Evolutionary conservation across 345 rosid genomes (phyloP).

Genomic region (Salix koriyanagi): DNA sequence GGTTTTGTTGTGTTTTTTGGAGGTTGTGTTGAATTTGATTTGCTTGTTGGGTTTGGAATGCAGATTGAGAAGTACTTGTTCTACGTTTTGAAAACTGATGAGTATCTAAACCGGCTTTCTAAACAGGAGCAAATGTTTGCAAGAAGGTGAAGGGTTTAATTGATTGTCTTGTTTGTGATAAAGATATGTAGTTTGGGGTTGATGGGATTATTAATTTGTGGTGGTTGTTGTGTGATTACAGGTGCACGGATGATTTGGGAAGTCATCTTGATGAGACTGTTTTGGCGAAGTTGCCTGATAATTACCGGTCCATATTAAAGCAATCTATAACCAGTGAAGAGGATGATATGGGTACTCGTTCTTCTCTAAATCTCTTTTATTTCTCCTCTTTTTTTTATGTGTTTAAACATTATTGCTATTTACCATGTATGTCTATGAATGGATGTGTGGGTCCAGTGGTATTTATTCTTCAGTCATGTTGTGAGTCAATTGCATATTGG

Average conservation of each 20-base stretch:
- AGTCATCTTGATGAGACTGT: slow-evolving; percentile 43
- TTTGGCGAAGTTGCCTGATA: slow-evolving; percentile 61
- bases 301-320: slow-evolving; percentile 64
- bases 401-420: background rate
- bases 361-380: background rate
- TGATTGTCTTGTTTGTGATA: background rate
- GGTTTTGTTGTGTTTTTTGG: background rate
- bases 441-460: background rate
- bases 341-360: slow-evolving; percentile 72
- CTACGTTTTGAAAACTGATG: slow-evolving; percentile 50
- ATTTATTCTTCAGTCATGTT: background rate
- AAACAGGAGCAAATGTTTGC: slow-evolving; percentile 57
- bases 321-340: slow-evolving; percentile 73
- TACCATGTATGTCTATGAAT: background rate
- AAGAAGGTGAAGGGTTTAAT: slow-evolving; percentile 40
- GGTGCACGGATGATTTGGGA: slow-evolving; percentile 38
- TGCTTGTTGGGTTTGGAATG: background rate
- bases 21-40: background rate
- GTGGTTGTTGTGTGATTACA: slow-evolving; percentile 14
- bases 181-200: background rate
- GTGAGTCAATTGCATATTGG: background rate
- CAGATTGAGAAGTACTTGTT: slow-evolving; percentile 82
- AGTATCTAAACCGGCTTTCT: slow-evolving; percentile 49
- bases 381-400: background rate
- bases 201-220: background rate